phyloP scores from a whole-genome alignment of 306 rosid genomes.

The Chamaecrista fasciculata region DNA sequence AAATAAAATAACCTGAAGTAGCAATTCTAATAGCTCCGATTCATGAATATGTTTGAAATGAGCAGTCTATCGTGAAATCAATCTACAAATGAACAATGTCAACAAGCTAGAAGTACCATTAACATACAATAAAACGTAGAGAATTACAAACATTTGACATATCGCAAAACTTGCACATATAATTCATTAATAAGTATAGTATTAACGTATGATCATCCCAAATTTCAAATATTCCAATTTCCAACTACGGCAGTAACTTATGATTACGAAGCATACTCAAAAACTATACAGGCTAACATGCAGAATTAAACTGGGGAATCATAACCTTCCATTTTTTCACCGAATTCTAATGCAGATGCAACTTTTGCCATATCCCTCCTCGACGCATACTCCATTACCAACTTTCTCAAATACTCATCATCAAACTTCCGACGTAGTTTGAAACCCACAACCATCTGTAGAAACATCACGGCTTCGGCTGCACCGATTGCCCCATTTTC shows the following conservation, averaged over 20 bases:
- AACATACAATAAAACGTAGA: background rate
- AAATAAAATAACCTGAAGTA: background rate
- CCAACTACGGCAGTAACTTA: background rate
- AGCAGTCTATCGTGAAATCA: background rate
- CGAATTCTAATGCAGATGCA: constrained; percentile 53
- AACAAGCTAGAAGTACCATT: constrained; percentile 4
- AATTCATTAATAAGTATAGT: background rate
- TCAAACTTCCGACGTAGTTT: constrained; percentile 39
- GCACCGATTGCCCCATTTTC: constrained; percentile 46
- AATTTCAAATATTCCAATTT: background rate
- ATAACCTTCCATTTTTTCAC: constrained; percentile 61
- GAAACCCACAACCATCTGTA: constrained; percentile 73
- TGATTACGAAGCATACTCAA: background rate
- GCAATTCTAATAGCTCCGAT: background rate
- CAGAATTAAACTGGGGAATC: background rate
- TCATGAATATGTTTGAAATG: background rate
- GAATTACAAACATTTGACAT: background rate
- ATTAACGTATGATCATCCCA: background rate
- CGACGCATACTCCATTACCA: constrained; percentile 54
- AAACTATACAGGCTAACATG: background rate
- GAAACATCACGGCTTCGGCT: constrained; percentile 76
- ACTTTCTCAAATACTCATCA: constrained; percentile 55
- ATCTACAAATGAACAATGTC: background rate
- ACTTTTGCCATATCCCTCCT: constrained; percentile 85
- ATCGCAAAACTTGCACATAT: background rate